Conservation (phyloP, 2,329 filamentous ascomycete genomes). For the Eutypella sp. region DNA sequence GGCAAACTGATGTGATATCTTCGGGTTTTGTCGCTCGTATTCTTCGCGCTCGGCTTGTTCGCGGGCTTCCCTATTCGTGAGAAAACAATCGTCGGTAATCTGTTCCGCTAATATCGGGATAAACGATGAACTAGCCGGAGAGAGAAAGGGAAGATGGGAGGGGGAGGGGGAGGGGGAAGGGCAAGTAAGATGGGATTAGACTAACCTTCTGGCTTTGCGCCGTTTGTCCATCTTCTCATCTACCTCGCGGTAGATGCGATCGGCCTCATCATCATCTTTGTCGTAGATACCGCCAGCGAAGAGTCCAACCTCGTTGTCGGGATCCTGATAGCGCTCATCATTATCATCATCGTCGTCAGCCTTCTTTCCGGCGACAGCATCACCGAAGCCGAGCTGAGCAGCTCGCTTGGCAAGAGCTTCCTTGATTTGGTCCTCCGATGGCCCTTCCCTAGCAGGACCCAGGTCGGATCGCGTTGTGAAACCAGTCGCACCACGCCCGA, state of each 20-base stretch:
- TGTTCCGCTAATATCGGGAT: conserved; percentile 60
- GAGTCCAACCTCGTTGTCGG: conserved; percentile 92
- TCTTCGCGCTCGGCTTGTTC: conserved; percentile 88
- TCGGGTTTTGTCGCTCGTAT: conserved; percentile 95
- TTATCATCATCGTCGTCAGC: conserved; percentile 69
- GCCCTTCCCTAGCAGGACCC: conserved; percentile 89
- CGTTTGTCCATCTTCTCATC: conserved; percentile 96
- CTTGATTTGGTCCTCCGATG: conserved; percentile 97
- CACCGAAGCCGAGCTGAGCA: conserved; percentile 68
- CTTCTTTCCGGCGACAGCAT: conserved; percentile 56
- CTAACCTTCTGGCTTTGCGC: conserved; percentile 80
- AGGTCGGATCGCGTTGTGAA: conserved; percentile 97
- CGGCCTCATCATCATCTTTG: conserved; percentile 95
- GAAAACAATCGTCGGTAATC: conserved; percentile 67
- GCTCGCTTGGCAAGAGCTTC: conserved; percentile 93
- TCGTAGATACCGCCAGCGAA: conserved; percentile 96
- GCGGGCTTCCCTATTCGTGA: conserved; percentile 79
- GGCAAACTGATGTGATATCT: conserved; percentile 96
- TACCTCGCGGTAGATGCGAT: conserved; percentile 90
- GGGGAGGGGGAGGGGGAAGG: conserved; percentile 17
- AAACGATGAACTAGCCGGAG: conserved; percentile 62
- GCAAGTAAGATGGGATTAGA: too few relatives aligned
- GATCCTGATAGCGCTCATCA: conserved; percentile 84
- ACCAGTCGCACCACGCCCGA: conserved; percentile 94
- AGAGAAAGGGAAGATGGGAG: conserved; percentile 19